phyloP scores from a whole-genome alignment of 2,329 filamentous ascomycete species.

The Pezicula carpinea region DNA sequence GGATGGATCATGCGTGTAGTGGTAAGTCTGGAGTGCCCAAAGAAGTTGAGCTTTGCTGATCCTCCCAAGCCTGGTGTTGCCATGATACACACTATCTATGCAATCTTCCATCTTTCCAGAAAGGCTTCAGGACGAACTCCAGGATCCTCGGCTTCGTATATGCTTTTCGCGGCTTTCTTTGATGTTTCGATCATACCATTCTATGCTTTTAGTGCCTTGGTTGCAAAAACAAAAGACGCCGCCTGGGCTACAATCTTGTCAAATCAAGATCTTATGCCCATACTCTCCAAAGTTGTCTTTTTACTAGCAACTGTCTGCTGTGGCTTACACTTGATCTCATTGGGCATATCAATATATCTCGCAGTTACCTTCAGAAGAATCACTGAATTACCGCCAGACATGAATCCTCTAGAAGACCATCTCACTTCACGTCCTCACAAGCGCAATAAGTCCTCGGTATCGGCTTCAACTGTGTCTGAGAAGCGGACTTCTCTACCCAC shows the following conservation, averaged over 20 bases:
- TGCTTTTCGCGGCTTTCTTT: conserved; percentile 72
- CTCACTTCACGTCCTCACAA: conserved; percentile 76
- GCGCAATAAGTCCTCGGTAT: conserved; percentile 56
- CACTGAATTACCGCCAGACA: conserved; percentile 76
- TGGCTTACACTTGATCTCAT: conserved; percentile 65
- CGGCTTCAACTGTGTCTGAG: conserved; percentile 40
- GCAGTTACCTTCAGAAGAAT: conserved; percentile 79
- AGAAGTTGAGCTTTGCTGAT: conserved; percentile 15
- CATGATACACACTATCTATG: conserved; percentile 68
- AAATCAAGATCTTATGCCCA: conserved; percentile 47
- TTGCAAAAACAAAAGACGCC: conserved; percentile 32
- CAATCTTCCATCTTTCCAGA: conserved; percentile 72
- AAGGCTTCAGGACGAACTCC: conserved; percentile 68
- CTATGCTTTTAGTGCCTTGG: conserved; percentile 50
- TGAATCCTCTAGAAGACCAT: conserved; percentile 89
- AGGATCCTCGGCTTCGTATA: conserved; percentile 80
- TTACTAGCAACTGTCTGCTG: conserved; percentile 60
- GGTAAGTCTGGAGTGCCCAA: conserved; percentile 45
- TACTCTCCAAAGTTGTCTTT: conserved; percentile 63
- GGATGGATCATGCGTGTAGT: conserved; percentile 74
- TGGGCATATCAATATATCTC: conserved; percentile 70
- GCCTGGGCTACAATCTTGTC: conserved; percentile 67
- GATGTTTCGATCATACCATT: conserved; percentile 56
- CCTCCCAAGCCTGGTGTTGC: conserved; percentile 67
- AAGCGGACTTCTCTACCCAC: conserved; percentile 53